These are phyloP conservation scores for Phanerochaete carnosa DNA, from an alignment of 768 basidiomycete species.

Conservation along the genomic window DNA sequence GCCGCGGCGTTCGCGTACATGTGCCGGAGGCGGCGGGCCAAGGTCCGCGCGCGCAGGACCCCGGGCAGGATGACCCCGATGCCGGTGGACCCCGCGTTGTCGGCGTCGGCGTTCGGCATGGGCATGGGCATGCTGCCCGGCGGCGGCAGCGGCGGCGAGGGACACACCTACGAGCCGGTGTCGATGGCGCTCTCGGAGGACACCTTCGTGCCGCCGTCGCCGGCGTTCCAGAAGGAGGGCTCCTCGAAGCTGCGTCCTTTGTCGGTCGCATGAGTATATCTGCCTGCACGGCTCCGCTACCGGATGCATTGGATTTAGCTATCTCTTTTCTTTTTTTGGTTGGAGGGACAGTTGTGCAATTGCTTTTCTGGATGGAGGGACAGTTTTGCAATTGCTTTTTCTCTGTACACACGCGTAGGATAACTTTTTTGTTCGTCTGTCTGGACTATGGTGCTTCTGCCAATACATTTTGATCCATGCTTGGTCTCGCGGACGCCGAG, in stretches of 20 bases:
- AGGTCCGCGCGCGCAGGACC: constrained; percentile 31
- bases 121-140: too few relatives aligned
- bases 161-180: constrained; percentile 69
- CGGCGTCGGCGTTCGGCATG: too few relatives aligned
- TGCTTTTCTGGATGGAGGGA: neutral
- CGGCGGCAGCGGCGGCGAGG: constrained; percentile 12
- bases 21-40: constrained; percentile 41
- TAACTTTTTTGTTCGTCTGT: neutral
- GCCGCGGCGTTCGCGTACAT: constrained; percentile 51
- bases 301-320: too few relatives aligned
- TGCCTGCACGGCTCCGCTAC: neutral
- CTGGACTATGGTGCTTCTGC: neutral
- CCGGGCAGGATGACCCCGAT: constrained; percentile 53
- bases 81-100: constrained; percentile 43
- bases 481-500: too few relatives aligned
- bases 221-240: constrained; percentile 28
- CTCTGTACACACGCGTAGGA: neutral
- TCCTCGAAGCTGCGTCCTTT: constrained; percentile 32
- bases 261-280: constrained; percentile 33
- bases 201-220: constrained; percentile 33
- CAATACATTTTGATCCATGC: too few relatives aligned
- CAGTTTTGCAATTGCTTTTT: neutral
- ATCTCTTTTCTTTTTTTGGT: neutral
- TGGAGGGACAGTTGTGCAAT: neutral
- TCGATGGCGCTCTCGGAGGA: constrained; percentile 47